Percentiles rank a stretch among this genome's conserved stretches.
These are phyloP conservation scores for Fusarium verrucosum DNA, from an alignment of 2,329 filamentous ascomycete genomes.

Conservation along the genomic window DNA sequence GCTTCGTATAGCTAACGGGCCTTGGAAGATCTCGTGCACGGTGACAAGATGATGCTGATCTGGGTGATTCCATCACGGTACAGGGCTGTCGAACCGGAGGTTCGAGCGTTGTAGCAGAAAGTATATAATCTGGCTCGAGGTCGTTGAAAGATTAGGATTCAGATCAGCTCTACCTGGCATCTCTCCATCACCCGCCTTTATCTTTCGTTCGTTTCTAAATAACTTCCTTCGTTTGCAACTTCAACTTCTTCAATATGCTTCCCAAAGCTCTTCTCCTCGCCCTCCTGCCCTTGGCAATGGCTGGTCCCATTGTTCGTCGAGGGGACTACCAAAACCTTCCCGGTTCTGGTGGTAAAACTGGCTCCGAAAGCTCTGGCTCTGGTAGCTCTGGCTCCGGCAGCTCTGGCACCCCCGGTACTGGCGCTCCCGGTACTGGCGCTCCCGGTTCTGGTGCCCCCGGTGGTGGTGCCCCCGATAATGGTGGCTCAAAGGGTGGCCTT, in stretches of 20 bases:
- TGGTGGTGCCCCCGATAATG: too few species aligned
- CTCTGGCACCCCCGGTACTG: too few species aligned
- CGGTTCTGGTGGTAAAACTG: too few species aligned
- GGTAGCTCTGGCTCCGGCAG: slow-evolving; percentile 4
- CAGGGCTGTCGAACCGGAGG: neutral
- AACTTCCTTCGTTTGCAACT: slow-evolving; percentile 14
- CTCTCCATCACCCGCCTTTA: slow-evolving; percentile 14
- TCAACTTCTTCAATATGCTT: slow-evolving; percentile 29
- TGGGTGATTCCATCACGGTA: slow-evolving; percentile 12
- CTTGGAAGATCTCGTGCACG: slow-evolving; percentile 33
- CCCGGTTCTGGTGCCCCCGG: too few species aligned
- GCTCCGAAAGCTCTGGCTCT: too few species aligned
- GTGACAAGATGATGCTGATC: neutral
- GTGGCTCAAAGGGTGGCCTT: neutral
- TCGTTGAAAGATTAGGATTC: neutral
- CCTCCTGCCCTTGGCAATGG: slow-evolving; percentile 37
- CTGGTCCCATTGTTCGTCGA: slow-evolving; percentile 34
- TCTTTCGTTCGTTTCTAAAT: slow-evolving; percentile 8
- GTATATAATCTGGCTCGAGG: slow-evolving; percentile 8
- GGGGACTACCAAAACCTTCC: too few species aligned
- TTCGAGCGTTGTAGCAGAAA: slow-evolving; percentile 22
- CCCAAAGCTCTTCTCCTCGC: slow-evolving; percentile 35
- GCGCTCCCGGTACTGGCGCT: too few species aligned
- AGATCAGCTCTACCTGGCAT: slow-evolving; percentile 27
- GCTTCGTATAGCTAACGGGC: slow-evolving; percentile 25